Conservation (phyloP, 768 basidiomycete genomes). For the Lentinula raphanica region DNA sequence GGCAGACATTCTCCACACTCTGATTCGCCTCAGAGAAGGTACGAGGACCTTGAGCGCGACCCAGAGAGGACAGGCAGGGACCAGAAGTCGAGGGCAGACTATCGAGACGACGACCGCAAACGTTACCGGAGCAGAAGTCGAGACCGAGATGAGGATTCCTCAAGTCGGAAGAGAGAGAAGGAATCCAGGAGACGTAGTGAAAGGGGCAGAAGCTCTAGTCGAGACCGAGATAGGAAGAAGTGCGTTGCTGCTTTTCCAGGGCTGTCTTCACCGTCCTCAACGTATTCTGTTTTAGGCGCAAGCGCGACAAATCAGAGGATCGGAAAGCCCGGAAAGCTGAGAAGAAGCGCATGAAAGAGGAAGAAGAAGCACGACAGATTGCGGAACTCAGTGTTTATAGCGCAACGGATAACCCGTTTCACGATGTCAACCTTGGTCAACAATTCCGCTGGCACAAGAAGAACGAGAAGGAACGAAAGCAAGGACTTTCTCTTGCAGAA, state of each 20-base stretch:
- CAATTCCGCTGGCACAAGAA: slow-evolving; percentile 99
- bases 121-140: slow-evolving; percentile 27
- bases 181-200: slow-evolving; percentile 9
- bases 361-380: slow-evolving; percentile 87
- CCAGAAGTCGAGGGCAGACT: slow-evolving; percentile 24
- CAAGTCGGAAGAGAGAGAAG: neutral
- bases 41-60: slow-evolving; percentile 34
- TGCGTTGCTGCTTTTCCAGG: slow-evolving; percentile 20
- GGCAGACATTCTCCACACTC: slow-evolving; percentile 50
- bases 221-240: slow-evolving; percentile 35
- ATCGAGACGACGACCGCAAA: slow-evolving; percentile 24
- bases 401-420: slow-evolving; percentile 95
- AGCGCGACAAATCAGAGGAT: slow-evolving; percentile 84
- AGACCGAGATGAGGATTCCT: slow-evolving; percentile 19
- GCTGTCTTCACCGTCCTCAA: neutral
- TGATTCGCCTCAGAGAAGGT: slow-evolving; percentile 37
- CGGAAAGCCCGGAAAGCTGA: slow-evolving; percentile 81
- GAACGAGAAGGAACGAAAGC: slow-evolving; percentile 89
- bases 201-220: slow-evolving; percentile 26
- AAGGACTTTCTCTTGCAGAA: slow-evolving; percentile 76
- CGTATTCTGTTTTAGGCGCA: slow-evolving; percentile 45
- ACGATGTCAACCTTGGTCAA: slow-evolving; percentile 92
- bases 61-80: slow-evolving; percentile 29
- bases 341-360: slow-evolving; percentile 75
- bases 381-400: slow-evolving; percentile 96